Evolutionary conservation across 2,329 filamentous ascomycete species (phyloP).

Genomic region (Talaromyces piceae): DNA sequence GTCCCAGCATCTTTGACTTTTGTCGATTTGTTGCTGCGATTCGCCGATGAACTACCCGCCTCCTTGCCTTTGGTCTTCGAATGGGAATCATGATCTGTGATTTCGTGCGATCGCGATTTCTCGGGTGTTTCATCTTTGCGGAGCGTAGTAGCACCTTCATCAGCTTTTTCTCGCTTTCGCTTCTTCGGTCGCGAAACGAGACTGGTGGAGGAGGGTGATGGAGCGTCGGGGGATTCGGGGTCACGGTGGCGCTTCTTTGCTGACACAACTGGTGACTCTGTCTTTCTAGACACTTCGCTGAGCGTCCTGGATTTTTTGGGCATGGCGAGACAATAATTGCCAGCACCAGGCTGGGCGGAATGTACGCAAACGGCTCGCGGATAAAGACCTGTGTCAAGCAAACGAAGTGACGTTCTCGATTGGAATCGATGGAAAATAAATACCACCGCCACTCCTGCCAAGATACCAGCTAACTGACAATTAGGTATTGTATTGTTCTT

Average conservation of each 20-base stretch:
- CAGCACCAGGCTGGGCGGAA: background rate
- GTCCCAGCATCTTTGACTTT: background rate
- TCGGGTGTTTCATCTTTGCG: background rate
- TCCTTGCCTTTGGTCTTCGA: slow-evolving; percentile 24
- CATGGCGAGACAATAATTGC: slow-evolving; percentile 2
- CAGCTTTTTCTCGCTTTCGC: slow-evolving; percentile 19
- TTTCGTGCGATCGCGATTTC: background rate
- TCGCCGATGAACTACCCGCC: slow-evolving; percentile 23
- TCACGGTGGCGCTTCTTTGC: background rate
- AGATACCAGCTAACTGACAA: too few relatives aligned
- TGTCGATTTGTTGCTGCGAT: slow-evolving; percentile 20
- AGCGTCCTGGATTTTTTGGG: background rate
- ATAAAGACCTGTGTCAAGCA: background rate
- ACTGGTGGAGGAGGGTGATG: background rate
- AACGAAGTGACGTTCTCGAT: background rate
- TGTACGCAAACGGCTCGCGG: slow-evolving; percentile 5
- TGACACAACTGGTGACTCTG: background rate
- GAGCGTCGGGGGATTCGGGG: background rate
- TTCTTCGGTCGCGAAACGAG: slow-evolving; percentile 33
- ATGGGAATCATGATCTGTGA: slow-evolving; percentile 20
- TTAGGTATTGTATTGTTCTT: background rate
- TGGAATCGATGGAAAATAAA: too few relatives aligned
- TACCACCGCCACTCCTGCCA: too few relatives aligned
- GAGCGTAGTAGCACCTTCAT: background rate
- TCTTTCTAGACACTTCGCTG: background rate